A percentile compares a stretch with the other conserved stretches of the same genome.
Evolutionary conservation across 495 filamentous ascomycete genomes (phyloP).

Genomic region (Sporormia fimetaria): DNA sequence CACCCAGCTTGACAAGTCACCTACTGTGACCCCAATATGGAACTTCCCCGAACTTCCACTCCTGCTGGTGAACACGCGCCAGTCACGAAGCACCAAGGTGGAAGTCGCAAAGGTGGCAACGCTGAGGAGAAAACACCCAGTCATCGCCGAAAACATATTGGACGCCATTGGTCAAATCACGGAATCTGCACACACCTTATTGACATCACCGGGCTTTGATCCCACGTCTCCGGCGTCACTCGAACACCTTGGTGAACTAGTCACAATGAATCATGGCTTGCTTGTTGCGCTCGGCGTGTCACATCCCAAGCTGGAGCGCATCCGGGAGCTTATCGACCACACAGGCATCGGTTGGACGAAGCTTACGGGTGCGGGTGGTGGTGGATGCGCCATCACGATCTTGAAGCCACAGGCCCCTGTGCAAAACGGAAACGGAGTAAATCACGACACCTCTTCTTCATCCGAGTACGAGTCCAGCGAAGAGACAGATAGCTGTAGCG

Average conservation of each 20-base stretch:
- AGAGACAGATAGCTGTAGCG: conserved; percentile 5
- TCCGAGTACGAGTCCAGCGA: conserved; percentile 3
- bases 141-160: conserved; percentile 64
- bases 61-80: conserved; percentile 76
- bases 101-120: conserved; percentile 79
- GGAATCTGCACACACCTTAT: conserved; percentile 56
- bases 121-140: conserved; percentile 56
- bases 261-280: conserved; percentile 86
- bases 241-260: conserved; percentile 66
- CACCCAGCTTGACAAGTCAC: conserved; percentile 63
- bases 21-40: conserved; percentile 60
- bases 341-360: conserved; percentile 94
- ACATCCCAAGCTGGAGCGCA: conserved; percentile 82
- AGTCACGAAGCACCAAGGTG: conserved; percentile 64
- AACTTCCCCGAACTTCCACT: conserved; percentile 85
- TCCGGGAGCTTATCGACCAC: conserved; percentile 82
- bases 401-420: conserved; percentile 48
- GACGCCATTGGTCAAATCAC: conserved; percentile 76
- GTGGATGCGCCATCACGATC: conserved; percentile 87
- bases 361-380: conserved; percentile 87
- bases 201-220: conserved; percentile 53
- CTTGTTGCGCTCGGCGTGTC: conserved; percentile 82
- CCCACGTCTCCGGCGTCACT: conserved; percentile 46
- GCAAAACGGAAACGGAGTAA: conserved; percentile 17
- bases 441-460: conserved; percentile 5